Evolutionary conservation across 2,329 filamentous ascomycete genomes (phyloP).

Genomic region (Aspergillus sp.): DNA sequence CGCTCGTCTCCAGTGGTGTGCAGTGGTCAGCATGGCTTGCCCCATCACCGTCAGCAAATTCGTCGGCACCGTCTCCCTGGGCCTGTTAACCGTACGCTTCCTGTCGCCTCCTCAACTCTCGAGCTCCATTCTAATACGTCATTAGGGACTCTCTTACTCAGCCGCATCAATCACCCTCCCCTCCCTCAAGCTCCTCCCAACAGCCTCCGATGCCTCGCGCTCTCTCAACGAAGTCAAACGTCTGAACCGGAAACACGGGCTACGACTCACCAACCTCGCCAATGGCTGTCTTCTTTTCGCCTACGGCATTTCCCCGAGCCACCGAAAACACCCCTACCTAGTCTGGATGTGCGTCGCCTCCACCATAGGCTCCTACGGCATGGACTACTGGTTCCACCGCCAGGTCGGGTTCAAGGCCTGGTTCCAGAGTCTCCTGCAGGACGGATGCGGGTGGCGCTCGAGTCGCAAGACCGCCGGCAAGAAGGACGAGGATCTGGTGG

Average conservation of each 20-base stretch:
- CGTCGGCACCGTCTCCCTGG: constrained; percentile 83
- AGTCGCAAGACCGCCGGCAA: constrained; percentile 16
- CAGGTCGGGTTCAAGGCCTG: constrained; percentile 50
- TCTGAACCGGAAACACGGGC: constrained; percentile 63
- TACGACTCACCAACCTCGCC: constrained; percentile 66
- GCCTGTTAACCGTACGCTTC: constrained; percentile 75
- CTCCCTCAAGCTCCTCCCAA: constrained; percentile 75
- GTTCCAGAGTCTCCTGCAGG: constrained; percentile 41
- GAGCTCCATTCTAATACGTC: background rate
- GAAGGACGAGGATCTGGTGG: constrained; percentile 37
- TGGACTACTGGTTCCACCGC: constrained; percentile 73
- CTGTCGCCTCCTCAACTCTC: background rate
- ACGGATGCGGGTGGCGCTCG: constrained; percentile 27
- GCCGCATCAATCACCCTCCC: constrained; percentile 76
- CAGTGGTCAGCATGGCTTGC: constrained; percentile 57
- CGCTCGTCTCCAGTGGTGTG: background rate
- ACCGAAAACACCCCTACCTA: constrained; percentile 81
- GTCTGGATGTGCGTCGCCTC: constrained; percentile 74
- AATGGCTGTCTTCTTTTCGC: constrained; percentile 72
- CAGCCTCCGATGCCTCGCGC: constrained; percentile 66
- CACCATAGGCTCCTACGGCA: constrained; percentile 45
- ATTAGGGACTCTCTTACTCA: constrained; percentile 82
- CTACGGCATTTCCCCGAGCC: constrained; percentile 71
- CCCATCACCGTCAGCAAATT: constrained; percentile 82
- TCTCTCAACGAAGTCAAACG: constrained; percentile 67